Conservation (phyloP, 2,329 filamentous ascomycete genomes). For the Epichloe brachyelytri region DNA sequence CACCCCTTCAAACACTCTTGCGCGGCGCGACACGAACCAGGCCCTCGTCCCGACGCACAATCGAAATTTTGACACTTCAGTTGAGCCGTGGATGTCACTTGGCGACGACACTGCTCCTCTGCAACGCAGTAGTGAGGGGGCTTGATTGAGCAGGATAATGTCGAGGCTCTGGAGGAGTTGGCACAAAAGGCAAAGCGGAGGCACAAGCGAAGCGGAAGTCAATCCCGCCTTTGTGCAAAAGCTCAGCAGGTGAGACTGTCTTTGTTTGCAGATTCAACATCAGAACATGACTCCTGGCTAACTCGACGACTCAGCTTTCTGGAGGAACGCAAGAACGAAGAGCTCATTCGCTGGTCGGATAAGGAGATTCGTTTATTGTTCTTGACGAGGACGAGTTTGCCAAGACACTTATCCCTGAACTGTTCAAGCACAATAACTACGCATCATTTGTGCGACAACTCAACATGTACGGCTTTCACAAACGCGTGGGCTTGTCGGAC, state of each 20-base stretch:
- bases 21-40: slow-evolving; percentile 38
- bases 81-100: slow-evolving; percentile 30
- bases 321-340: slow-evolving; percentile 83
- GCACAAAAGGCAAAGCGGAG: slow-evolving; percentile 76
- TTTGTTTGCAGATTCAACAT: background rate
- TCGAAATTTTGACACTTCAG: slow-evolving; percentile 24
- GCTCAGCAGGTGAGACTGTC: slow-evolving; percentile 65
- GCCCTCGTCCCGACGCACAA: slow-evolving; percentile 33
- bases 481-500: slow-evolving; percentile 83
- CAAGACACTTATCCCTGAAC: slow-evolving; percentile 87
- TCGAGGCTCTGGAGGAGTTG: slow-evolving; percentile 67
- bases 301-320: slow-evolving; percentile 53
- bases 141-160: slow-evolving; percentile 48
- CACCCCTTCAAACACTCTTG: slow-evolving; percentile 35
- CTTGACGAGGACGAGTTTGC: slow-evolving; percentile 97
- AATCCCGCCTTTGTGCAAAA: slow-evolving; percentile 95
- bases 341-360: slow-evolving; percentile 93
- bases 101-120: slow-evolving; percentile 28
- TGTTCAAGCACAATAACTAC: slow-evolving; percentile 99
- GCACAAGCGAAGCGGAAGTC: slow-evolving; percentile 84
- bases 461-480: slow-evolving; percentile 98
- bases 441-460: slow-evolving; percentile 90
- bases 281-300: background rate
- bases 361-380: slow-evolving; percentile 91
- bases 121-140: slow-evolving; percentile 22